A percentile compares a stretch with the other conserved stretches of the same genome.
phyloP scores from a whole-genome alignment of 768 basidiomycete genomes.

The Rhodosporidiobolus sp. region DNA sequence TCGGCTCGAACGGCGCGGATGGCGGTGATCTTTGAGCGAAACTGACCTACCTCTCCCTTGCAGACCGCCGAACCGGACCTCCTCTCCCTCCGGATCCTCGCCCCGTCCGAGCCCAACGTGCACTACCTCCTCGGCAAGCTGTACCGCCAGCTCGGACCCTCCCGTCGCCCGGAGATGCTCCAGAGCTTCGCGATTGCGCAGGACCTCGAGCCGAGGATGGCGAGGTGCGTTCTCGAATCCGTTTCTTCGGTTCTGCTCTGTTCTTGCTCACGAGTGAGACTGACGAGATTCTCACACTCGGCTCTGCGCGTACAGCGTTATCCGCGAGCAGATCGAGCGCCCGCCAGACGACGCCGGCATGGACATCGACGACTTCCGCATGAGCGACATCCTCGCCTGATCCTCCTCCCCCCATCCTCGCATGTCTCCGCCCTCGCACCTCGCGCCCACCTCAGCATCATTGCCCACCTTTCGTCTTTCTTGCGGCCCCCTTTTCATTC shows the following conservation, averaged over 20 bases:
- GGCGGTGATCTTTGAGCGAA: not conserved
- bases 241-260: fast-evolving
- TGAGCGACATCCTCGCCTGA: no score
- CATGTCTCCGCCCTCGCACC: no score
- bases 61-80: constrained; percentile 80
- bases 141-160: constrained; percentile 76
- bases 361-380: constrained; percentile 17
- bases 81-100: constrained; percentile 70
- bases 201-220: constrained; percentile 80
- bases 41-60: not conserved
- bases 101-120: constrained; percentile 94
- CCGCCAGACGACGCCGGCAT: constrained; percentile 6
- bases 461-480: no score
- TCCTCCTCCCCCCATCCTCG: no score
- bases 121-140: constrained; percentile 92
- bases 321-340: constrained; percentile 27
- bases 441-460: no score
- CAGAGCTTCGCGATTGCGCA: constrained; percentile 83
- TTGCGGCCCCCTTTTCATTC: no score
- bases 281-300: not conserved
- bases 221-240: constrained; percentile 52
- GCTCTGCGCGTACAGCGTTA: not conserved
- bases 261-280: not conserved
- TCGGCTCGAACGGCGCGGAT: no score
- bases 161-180: constrained; percentile 62